Percentiles rank a stretch among this genome's conserved stretches.
phyloP scores from a whole-genome alignment of 2,329 filamentous ascomycete genomes.

The Penicillium psychrosexuale region DNA sequence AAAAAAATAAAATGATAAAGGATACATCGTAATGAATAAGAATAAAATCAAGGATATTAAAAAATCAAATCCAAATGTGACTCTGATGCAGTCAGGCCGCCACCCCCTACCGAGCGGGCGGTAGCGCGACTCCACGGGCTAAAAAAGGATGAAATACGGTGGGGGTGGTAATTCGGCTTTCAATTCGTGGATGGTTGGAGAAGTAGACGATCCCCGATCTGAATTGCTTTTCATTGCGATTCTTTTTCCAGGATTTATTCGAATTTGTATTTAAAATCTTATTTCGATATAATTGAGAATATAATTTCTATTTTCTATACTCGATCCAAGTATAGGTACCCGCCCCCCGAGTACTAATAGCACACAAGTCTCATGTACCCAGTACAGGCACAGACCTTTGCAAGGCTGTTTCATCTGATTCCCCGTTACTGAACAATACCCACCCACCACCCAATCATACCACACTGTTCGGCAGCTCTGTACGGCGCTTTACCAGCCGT shows the following conservation, averaged over 20 bases:
- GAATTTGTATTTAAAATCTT: neutral
- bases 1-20: neutral
- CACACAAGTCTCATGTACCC: constrained; percentile 13
- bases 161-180: constrained; percentile 11
- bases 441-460: constrained; percentile 4
- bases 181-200: neutral
- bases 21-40: neutral
- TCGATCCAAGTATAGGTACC: neutral
- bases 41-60: constrained; percentile 6
- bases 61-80: constrained; percentile 9
- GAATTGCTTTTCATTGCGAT: neutral
- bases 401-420: constrained; percentile 4
- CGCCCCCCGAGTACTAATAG: neutral
- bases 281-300: neutral
- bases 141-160: constrained; percentile 7
- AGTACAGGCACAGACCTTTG: constrained; percentile 9
- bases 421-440: constrained; percentile 10
- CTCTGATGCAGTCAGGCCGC: constrained; percentile 21
- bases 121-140: constrained; percentile 23
- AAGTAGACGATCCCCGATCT: constrained; percentile 11
- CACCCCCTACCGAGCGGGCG: constrained; percentile 33
- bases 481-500: constrained; percentile 13
- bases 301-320: neutral
- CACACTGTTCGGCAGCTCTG: constrained; percentile 5
- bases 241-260: neutral